Conservation (phyloP, 2,329 filamentous ascomycete species). For the Alternaria sp. region DNA sequence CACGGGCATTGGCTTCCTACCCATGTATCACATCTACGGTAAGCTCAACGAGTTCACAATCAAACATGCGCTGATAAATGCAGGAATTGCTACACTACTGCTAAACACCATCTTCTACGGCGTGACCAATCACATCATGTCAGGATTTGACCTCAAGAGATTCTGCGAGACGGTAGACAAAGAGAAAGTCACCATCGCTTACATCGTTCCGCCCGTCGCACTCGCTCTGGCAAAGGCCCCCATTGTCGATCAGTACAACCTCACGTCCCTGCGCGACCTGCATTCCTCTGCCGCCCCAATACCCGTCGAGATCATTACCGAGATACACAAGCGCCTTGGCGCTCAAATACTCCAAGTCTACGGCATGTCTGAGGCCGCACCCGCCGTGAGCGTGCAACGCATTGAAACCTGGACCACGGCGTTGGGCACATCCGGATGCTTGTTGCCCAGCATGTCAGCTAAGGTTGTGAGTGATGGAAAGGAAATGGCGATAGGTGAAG, state of each 20-base stretch:
- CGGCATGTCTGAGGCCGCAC: background rate
- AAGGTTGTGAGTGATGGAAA: conserved; percentile 4
- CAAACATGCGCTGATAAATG: background rate
- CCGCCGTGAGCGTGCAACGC: background rate
- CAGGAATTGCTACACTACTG: background rate
- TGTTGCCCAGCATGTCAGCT: conserved; percentile 46
- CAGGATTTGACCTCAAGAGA: background rate
- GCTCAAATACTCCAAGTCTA: background rate
- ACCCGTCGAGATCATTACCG: background rate
- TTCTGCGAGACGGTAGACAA: background rate
- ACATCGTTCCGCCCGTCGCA: background rate
- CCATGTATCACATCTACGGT: conserved; percentile 53
- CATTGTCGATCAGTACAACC: background rate
- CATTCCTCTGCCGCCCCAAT: background rate
- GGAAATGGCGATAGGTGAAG: background rate
- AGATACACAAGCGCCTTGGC: background rate
- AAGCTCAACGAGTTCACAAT: conserved; percentile 36
- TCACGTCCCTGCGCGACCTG: background rate
- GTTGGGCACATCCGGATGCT: conserved; percentile 44
- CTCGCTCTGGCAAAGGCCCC: background rate
- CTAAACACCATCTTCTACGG: background rate
- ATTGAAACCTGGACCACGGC: conserved; percentile 38
- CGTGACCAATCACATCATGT: background rate
- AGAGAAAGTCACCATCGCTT: background rate
- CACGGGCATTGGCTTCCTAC: conserved; percentile 52